These are phyloP conservation scores for Venturia carpophila DNA, from an alignment of 2,329 filamentous ascomycete genomes.

Conservation along the genomic window DNA sequence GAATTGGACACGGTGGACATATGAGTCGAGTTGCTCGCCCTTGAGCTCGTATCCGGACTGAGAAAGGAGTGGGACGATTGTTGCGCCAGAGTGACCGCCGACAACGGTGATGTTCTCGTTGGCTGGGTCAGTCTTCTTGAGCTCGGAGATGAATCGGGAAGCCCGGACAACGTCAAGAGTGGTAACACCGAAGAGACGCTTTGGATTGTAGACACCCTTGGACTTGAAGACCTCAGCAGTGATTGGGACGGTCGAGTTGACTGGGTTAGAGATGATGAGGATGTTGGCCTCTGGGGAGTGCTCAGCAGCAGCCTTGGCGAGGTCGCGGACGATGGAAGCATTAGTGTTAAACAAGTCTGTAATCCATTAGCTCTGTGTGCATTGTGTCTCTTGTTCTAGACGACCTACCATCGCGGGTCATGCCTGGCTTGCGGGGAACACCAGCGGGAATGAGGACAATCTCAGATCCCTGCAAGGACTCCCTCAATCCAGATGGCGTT, in stretches of 20 bases:
- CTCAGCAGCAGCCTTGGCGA: conserved; percentile 89
- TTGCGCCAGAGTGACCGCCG: conserved; percentile 94
- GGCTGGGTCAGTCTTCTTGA: conserved; percentile 83
- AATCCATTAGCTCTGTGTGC: background rate
- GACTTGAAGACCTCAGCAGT: conserved; percentile 94
- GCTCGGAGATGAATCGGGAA: conserved; percentile 91
- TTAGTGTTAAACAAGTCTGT: conserved; percentile 99
- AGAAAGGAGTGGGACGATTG: conserved; percentile 95
- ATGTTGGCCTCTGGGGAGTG: conserved; percentile 87
- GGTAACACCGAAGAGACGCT: conserved; percentile 98
- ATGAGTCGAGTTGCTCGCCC: conserved; percentile 63
- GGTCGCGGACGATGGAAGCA: conserved; percentile 96
- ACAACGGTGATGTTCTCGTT: conserved; percentile 93
- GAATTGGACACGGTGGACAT: conserved; percentile 95
- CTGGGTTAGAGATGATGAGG: conserved; percentile 95
- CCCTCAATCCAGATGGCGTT: conserved; percentile 64
- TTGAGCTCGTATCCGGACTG: conserved; percentile 85
- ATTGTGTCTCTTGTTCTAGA: conserved; percentile 1
- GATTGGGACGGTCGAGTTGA: conserved; percentile 99
- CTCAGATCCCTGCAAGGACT: conserved; percentile 77
- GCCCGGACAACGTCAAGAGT: conserved; percentile 98
- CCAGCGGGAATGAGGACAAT: conserved; percentile 96
- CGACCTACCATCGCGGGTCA: conserved; percentile 80
- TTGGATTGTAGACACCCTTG: conserved; percentile 94
- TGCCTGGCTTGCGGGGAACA: conserved; percentile 98